A percentile compares a stretch with the other conserved stretches of the same genome.
Conservation (phyloP, 495 filamentous ascomycete genomes). For the Aspergillus funiculosus region DNA sequence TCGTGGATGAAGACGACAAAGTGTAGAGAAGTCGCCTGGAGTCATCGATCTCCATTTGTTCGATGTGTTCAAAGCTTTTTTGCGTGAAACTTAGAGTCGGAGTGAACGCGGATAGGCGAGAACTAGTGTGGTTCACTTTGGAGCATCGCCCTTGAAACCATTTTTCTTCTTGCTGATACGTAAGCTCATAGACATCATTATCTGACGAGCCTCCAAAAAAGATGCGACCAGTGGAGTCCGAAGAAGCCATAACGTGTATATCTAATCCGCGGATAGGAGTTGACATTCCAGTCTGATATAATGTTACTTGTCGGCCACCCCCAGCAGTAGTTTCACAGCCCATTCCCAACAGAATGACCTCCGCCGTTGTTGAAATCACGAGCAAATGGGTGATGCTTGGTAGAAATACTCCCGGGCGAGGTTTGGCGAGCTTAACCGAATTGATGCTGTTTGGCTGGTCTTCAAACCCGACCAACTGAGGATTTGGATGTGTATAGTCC, state of each 20-base stretch:
- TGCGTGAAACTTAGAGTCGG: slow-evolving; percentile 51
- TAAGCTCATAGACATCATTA: slow-evolving; percentile 84
- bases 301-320: slow-evolving; percentile 62
- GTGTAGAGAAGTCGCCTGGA: slow-evolving; percentile 83
- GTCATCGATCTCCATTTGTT: slow-evolving; percentile 81
- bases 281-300: slow-evolving; percentile 82
- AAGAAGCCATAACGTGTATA: slow-evolving; percentile 70
- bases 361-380: slow-evolving; percentile 76
- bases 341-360: slow-evolving; percentile 79
- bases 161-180: slow-evolving; percentile 91
- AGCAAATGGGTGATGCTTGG: slow-evolving; percentile 75
- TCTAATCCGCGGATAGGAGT: slow-evolving; percentile 64
- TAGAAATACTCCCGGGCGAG: slow-evolving; percentile 77
- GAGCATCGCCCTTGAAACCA: slow-evolving; percentile 84
- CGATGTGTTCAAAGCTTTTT: slow-evolving; percentile 54
- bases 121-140: slow-evolving; percentile 79
- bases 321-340: slow-evolving; percentile 52
- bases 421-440: slow-evolving; percentile 73
- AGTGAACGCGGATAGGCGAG: slow-evolving; percentile 64
- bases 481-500: slow-evolving; percentile 87
- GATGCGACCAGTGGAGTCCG: slow-evolving; percentile 70
- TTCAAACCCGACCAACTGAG: slow-evolving; percentile 88
- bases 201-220: slow-evolving; percentile 81
- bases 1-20: slow-evolving; percentile 76
- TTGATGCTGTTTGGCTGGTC: slow-evolving; percentile 81